Evolutionary conservation across 805 yeast genomes (phyloP), one percentile per base, ranked within the genome.

Genomic region (Ogataea ganodermae): DNA sequence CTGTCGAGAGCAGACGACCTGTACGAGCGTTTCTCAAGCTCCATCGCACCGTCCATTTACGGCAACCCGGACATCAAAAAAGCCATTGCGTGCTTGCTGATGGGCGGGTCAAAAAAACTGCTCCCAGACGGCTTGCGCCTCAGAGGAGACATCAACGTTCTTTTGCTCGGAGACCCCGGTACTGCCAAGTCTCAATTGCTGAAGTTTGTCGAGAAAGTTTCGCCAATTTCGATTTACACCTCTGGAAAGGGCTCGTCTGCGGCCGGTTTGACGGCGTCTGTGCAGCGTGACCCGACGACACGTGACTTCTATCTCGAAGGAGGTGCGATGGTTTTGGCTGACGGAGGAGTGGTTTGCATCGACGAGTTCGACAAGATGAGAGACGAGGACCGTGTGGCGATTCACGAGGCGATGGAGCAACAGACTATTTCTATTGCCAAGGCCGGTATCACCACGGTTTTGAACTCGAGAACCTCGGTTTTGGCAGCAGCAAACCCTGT

Each of bases 331-430:
- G 99, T 94, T n/a, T 74, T 94, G 42, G 99, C 99, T 0, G 99
- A 94, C 71, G 98, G 98, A 32, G 99, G 99, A 56, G 97, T 94
- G 42, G 97, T 92, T 40, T 94, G 98, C 77, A 94, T 94, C 62
- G 99, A 94, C 74, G 99, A 94, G 76, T 94, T 94, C 64, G 99
- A 94, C 68, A 94, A 94, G 74, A 94, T 94, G 99, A 79, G 98
- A 66, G 99, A 94, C 62, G 98, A 94, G 66, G 99, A 94, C 69
- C 79, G 99, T 64, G 98, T 94, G 31, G 98, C 99, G 0, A 94
- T 94, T 57, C 99, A 94, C 69, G 99, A 94, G 74, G 99, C 99
- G 10, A 94, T 94, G 99, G 99, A 94, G 72, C 99, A 94, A 69
- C 99, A 94, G 70, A 94, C 99, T 0, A 94, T 94, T 50, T 92